Evolutionary conservation across 345 rosid species (phyloP).

Genomic region (Salix koriyanagi): DNA sequence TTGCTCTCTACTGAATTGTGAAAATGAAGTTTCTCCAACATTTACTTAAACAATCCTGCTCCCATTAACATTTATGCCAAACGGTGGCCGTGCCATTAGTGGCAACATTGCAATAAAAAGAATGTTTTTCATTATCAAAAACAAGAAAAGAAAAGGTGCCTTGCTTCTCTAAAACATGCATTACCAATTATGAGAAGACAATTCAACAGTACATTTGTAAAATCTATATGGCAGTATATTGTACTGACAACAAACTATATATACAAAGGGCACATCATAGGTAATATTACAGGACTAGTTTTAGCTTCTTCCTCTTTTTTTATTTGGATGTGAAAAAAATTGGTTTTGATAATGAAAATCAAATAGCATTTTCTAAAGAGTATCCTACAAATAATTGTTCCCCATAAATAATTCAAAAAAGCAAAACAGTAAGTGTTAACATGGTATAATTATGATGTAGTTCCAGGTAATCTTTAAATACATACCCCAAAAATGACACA

Average conservation of each 20-base stretch:
- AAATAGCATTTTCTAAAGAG: background rate
- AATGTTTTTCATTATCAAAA: too few relatives aligned
- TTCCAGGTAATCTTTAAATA: background rate
- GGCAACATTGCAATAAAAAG: background rate
- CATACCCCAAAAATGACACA: slow-evolving; percentile 72
- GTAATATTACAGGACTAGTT: too few relatives aligned
- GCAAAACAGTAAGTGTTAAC: background rate
- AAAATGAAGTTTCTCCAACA: background rate
- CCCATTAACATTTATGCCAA: background rate
- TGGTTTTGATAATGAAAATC: too few relatives aligned
- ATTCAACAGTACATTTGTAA: too few relatives aligned
- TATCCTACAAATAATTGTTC: background rate
- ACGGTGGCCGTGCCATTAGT: background rate
- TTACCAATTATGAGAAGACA: too few relatives aligned
- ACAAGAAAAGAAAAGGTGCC: too few relatives aligned
- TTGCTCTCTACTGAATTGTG: background rate
- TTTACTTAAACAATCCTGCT: background rate
- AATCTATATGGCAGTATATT: too few relatives aligned
- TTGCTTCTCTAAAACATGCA: too few relatives aligned
- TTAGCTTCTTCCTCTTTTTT: too few relatives aligned
- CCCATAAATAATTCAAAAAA: background rate
- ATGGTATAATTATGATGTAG: slow-evolving; percentile 4
- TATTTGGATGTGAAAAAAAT: too few relatives aligned
- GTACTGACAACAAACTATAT: too few relatives aligned
- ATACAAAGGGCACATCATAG: too few relatives aligned